Evolutionary conservation across 1,284 basidiomycete genomes (phyloP).

Genomic region (Leccinum pachyderme): DNA sequence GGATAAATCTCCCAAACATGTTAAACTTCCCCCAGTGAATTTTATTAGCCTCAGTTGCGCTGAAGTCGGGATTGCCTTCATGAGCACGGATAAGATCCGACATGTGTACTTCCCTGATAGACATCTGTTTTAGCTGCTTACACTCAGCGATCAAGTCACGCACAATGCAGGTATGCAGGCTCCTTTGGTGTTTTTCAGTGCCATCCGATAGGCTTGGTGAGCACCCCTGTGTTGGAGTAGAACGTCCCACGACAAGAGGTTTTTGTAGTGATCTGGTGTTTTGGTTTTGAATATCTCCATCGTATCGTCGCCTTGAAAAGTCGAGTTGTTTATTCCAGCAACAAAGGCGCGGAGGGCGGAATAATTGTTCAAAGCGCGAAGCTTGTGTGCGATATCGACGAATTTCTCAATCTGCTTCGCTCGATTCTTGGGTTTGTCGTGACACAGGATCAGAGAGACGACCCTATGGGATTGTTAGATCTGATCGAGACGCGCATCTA

Average conservation of each 20-base stretch:
- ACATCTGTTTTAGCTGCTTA: conserved; percentile 15
- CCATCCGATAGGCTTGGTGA: conserved; percentile 77
- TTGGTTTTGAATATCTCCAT: conserved; percentile 65
- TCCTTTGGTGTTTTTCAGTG: conserved; percentile 75
- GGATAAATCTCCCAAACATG: conserved; percentile 78
- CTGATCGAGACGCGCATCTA: not conserved
- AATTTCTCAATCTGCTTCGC: conserved; percentile 76
- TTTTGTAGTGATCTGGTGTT: conserved; percentile 63
- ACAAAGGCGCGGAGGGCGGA: conserved; percentile 78
- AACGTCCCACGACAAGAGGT: conserved; percentile 73
- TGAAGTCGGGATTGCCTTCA: conserved; percentile 70
- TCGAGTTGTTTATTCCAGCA: conserved; percentile 77
- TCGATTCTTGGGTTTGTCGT: conserved; percentile 64
- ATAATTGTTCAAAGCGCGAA: conserved; percentile 74
- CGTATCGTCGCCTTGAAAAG: conserved; percentile 66
- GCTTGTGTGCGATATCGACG: conserved; percentile 66
- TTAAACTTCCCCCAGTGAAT: conserved; percentile 87
- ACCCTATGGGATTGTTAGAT: conserved; percentile 48
- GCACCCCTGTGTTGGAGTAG: conserved; percentile 68
- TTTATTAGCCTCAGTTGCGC: conserved; percentile 55
- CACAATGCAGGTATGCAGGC: conserved; percentile 77
- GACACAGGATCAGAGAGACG: conserved; percentile 74
- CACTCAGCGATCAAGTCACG: conserved; percentile 37
- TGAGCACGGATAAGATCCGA: conserved; percentile 76
- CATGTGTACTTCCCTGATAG: conserved; percentile 74